Percentiles rank a stretch among this genome's conserved stretches.
Conservation (phyloP, 768 basidiomycete species). For the Tylopilus sp. region DNA sequence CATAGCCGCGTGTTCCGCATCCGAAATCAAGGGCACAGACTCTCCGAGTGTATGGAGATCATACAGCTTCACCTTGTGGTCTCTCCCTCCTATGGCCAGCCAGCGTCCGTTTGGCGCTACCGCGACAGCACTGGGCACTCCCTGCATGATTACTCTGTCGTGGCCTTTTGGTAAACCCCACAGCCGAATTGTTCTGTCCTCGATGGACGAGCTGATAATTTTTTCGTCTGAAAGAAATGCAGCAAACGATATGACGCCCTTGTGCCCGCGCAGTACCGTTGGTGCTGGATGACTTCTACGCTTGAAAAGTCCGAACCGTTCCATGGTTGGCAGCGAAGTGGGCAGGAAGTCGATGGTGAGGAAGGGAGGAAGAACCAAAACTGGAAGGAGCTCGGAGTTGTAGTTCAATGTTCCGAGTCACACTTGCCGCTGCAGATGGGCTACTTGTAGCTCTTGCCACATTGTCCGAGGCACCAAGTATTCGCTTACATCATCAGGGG, state of each 20-base stretch:
- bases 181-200: constrained; percentile 16
- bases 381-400: background rate
- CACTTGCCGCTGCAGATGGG: background rate
- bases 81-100: constrained; percentile 18
- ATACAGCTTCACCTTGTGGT: constrained; percentile 12
- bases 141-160: constrained; percentile 5
- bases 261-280: constrained; percentile 12
- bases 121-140: background rate
- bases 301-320: too few relatives aligned
- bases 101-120: constrained; percentile 8
- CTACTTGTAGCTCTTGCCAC: background rate
- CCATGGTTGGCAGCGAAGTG: background rate
- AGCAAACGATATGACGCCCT: constrained; percentile 12
- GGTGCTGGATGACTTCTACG: background rate
- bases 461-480: too few relatives aligned
- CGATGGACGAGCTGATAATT: constrained; percentile 19
- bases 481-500: too few relatives aligned
- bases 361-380: background rate
- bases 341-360: background rate
- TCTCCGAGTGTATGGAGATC: background rate
- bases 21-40: constrained; percentile 4
- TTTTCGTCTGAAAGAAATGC: constrained; percentile 13
- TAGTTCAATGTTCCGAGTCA: background rate
- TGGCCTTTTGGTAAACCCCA: constrained; percentile 9
- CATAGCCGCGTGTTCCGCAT: background rate